Percentiles rank a stretch among this genome's conserved stretches.
Evolutionary conservation across 2,329 filamentous ascomycete genomes (phyloP).

Genomic region (Tolypocladium nubicola): DNA sequence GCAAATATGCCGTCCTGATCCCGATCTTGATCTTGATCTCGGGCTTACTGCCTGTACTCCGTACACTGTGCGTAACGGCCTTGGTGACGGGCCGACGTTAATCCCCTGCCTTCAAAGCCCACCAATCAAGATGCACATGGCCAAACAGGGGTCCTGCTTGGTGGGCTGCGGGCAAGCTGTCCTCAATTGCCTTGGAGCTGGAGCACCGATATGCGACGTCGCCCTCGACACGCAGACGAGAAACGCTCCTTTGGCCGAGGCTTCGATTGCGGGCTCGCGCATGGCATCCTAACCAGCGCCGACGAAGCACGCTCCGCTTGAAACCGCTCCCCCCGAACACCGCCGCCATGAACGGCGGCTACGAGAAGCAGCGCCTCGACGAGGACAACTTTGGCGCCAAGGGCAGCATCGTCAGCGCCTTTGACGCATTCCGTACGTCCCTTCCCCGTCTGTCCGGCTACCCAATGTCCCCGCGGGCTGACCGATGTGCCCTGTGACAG

Average conservation of each 20-base stretch:
- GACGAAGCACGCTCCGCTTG: background rate
- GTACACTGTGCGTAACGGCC: too few relatives aligned
- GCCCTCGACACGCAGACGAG: background rate
- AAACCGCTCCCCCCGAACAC: background rate
- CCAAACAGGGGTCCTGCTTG: background rate
- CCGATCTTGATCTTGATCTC: too few relatives aligned
- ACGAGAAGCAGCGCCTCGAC: slow-evolving; percentile 52
- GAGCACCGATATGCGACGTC: background rate
- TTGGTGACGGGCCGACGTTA: background rate
- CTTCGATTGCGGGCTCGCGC: background rate
- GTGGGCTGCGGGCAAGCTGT: background rate
- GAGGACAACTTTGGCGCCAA: slow-evolving; percentile 75
- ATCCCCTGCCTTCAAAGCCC: background rate
- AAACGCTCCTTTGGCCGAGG: background rate
- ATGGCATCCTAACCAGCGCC: background rate
- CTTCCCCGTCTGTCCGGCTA: slow-evolving; percentile 1
- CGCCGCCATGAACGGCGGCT: slow-evolving; percentile 67
- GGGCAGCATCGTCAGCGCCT: slow-evolving; percentile 65
- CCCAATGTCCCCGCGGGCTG: background rate
- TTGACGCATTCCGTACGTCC: slow-evolving; percentile 87
- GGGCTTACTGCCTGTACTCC: too few relatives aligned
- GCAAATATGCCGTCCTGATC: too few relatives aligned
- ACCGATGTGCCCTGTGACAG: slow-evolving; percentile 30
- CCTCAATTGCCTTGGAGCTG: background rate
- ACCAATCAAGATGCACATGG: background rate